Base-by-base conservation (phyloP, 2,329 filamentous ascomycete species). In the Aspergillus awamori region DNA sequence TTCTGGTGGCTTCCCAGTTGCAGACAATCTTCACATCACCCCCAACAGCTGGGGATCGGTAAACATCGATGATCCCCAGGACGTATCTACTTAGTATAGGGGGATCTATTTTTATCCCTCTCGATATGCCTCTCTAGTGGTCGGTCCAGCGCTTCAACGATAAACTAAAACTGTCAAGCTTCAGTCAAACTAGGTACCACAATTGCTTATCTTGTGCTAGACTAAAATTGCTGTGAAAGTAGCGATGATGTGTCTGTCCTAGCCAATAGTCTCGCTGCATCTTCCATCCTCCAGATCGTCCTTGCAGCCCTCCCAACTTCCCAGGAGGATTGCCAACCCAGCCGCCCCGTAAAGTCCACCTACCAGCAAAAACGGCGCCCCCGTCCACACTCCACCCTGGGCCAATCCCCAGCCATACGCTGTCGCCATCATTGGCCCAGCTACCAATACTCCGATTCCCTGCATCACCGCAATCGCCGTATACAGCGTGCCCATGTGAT, bases 401-500 rank as follows among this genome's bases (percentile, higher is more conserved):
- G 22, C 13, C 45, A 49, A 7, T 49, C 45, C 45, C 45, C 45
- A 49, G 7, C 45, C 22, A 30, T 49, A 49, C 6, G 24, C 24
- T 15, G 26, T 30, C 10, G 45, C 45, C 45, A 49, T 26, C 45
- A 48, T 39, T 4, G 72, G 72, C 1, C 70, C 69, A 0, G 71
- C 66, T 8, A 71, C 33, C 6, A 73, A 51, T 4, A 48, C 54
- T 2, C 71, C 70, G 3, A 72, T 13, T 2, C 66, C 63, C 15
- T 65, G 63, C 8, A 65, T 63, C 26, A 75, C 65, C 2, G 68
- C 66, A 33, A 70, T 65, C 8, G 67, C 67, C 11, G 73, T 65
- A 38, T 73, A 73, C 28, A 75, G 52, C 3, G 69, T 70, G 7
- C 70, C 72, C 20, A 73, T 64, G 20, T 73, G 68, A 13, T 69